Evolutionary conservation across 208 protist species (phyloP), one percentile per base, ranked within the genome.

Genomic region (Crithidia fasciculata): DNA sequence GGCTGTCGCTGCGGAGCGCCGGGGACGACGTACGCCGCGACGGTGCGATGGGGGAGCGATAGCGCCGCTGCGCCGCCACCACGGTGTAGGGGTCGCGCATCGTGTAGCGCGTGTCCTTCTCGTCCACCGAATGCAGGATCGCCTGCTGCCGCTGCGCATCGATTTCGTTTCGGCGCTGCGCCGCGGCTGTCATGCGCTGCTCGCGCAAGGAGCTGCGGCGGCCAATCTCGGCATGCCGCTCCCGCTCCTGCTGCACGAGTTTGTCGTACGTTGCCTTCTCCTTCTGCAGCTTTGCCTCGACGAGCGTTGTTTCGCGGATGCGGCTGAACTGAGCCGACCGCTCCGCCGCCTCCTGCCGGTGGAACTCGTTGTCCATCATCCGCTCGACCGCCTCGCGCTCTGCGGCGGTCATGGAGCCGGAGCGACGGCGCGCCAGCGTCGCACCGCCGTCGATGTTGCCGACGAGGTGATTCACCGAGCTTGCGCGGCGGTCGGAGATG

Each of bases 321-420:
- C 63, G 63, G 15, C 67, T 52, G 40, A 84, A 69, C 55, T 85
- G 78, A 44, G 71, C 55, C 15, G 76, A 72, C 19, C 87, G 86
- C 40, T 74, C 74, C 28, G 67, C 52, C 15, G 70, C 84, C 52
- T 83, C 78, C 72, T 78, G 57, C 7, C 82, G 90, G 37, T 81
- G 83, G 28, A 58, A 50, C 52, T 93, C 90, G 50, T 84, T 82
- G 40, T 90, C 82, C 59, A 83, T 68, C 88, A 95, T 91, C 13
- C 72, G 61, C 44, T 85, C 82, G 47, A 93, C 28, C 41, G 84
- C 86, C 16, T 82, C 15, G 6, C 54, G 45, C 75, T 93, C 86
- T 3, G 66, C 82, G 28, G 83, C 80, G n/a, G 86, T 88, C 61
- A 93, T 73, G 50, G 52, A 52, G 28, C 60, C 43, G 5, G 52